A percentile compares a stretch with the other conserved stretches of the same genome.
These are phyloP conservation scores for Adiantum capillusveneris DNA, from an alignment of 75 land plant genomes.

Conservation along the genomic window DNA sequence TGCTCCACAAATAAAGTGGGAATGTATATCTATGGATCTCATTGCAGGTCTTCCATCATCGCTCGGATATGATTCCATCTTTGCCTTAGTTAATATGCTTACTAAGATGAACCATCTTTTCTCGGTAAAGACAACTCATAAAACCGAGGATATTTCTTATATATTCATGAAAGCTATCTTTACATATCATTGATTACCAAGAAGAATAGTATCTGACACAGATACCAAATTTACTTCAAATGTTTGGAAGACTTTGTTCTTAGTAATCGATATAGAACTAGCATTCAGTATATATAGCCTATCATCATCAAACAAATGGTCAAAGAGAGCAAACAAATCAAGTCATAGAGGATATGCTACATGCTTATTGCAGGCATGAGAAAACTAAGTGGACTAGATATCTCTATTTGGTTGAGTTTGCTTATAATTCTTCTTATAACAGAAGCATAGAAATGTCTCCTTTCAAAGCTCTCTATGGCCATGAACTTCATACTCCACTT, in stretches of 20 bases:
- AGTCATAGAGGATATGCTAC: constrained; percentile 20
- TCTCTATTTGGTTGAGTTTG: constrained; percentile 6
- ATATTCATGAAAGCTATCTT: background rate
- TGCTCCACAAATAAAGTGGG: no score
- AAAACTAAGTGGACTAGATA: constrained; percentile 2
- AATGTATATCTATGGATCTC: no score
- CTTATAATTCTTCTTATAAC: constrained; percentile 5
- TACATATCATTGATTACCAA: no score
- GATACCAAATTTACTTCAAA: constrained; percentile 18
- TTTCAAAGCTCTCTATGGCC: constrained; percentile 15
- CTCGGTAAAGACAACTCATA: constrained; percentile 10
- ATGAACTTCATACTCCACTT: no score
- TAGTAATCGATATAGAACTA: background rate
- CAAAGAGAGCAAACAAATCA: constrained; percentile 13
- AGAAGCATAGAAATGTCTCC: constrained; percentile 6
- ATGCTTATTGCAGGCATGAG: background rate
- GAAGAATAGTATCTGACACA: constrained; percentile 16
- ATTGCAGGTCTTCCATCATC: constrained; percentile 6
- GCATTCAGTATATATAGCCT: constrained; percentile 2
- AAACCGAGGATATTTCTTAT: constrained; percentile 14
- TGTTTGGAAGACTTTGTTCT: constrained; percentile 18
- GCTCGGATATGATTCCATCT: constrained; percentile 7
- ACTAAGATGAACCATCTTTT: constrained; percentile 26
- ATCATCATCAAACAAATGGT: constrained; percentile 22
- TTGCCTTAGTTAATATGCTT: constrained; percentile 40